These are phyloP conservation scores for Thermothielavioides terrestris DNA, from an alignment of 495 filamentous ascomycete species.

Conservation along the genomic window DNA sequence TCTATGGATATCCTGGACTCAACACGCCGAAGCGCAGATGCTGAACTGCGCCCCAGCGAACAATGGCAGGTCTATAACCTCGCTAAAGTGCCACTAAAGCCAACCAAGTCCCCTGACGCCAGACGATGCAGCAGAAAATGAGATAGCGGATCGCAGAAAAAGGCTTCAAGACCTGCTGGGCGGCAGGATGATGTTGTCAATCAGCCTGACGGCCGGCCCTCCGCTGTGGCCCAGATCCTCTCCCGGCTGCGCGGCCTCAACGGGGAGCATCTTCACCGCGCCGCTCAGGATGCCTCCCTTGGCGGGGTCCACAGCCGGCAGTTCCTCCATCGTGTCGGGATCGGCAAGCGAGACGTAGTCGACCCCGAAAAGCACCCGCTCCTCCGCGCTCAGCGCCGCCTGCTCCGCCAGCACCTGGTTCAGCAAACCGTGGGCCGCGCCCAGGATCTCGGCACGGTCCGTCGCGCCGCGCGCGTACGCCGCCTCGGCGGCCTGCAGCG, in stretches of 20 bases:
- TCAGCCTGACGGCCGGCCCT: slow-evolving; percentile 67
- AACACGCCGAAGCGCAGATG: background rate
- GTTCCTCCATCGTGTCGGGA: slow-evolving; percentile 67
- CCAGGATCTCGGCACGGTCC: slow-evolving; percentile 56
- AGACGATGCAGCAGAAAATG: slow-evolving; percentile 3
- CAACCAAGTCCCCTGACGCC: background rate
- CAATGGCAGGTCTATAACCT: background rate
- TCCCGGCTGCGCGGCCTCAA: slow-evolving; percentile 55
- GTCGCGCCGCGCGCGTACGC: slow-evolving; percentile 49
- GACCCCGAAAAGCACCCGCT: slow-evolving; percentile 66
- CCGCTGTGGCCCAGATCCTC: slow-evolving; percentile 68
- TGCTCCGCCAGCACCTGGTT: slow-evolving; percentile 50
- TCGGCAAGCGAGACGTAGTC: slow-evolving; percentile 90
- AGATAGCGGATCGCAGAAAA: background rate
- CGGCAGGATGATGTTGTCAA: slow-evolving; percentile 83
- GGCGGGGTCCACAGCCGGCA: slow-evolving; percentile 52
- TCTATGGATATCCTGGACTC: background rate
- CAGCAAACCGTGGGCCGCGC: slow-evolving; percentile 50
- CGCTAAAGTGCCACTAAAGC: background rate
- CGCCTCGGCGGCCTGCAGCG: slow-evolving; percentile 61
- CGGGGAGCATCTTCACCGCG: slow-evolving; percentile 78
- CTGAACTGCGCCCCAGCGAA: background rate
- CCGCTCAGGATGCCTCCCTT: slow-evolving; percentile 79
- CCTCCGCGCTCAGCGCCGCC: slow-evolving; percentile 46
- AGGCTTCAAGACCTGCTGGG: slow-evolving; percentile 6